phyloP scores from a whole-genome alignment of 176 grass and related monocot species.

The Triticum dicoccoides region DNA sequence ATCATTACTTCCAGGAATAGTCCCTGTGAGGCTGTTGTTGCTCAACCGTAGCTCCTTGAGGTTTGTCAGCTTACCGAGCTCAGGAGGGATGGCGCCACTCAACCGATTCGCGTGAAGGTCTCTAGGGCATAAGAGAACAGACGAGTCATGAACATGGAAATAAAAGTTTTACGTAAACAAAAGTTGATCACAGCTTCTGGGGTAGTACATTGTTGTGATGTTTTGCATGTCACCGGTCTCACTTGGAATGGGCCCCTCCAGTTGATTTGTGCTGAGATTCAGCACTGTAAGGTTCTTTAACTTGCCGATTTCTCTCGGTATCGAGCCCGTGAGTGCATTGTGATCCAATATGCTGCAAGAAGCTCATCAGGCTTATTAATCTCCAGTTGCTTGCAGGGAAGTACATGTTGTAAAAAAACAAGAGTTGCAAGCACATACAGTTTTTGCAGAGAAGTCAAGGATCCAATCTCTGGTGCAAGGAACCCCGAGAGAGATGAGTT shows the following conservation, averaged over 20 bases:
- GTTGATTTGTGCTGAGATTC: conserved; percentile 61
- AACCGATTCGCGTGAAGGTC: conserved; percentile 76
- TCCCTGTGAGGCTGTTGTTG: conserved; percentile 69
- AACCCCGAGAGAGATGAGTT: conserved; percentile 77
- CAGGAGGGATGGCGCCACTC: conserved; percentile 60
- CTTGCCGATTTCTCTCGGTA: conserved; percentile 58
- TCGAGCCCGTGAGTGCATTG: conserved; percentile 57
- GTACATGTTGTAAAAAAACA: not conserved
- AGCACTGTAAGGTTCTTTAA: conserved; percentile 50
- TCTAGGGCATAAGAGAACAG: conserved; percentile 57
- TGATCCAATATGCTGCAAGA: conserved; percentile 56
- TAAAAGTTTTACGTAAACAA: not conserved
- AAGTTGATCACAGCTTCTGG: conserved; percentile 15
- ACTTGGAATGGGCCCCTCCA: conserved; percentile 56
- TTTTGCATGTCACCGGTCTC: conserved; percentile 56
- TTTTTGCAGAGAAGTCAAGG: conserved; percentile 52
- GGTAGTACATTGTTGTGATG: conserved; percentile 72
- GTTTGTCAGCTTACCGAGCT: conserved; percentile 58
- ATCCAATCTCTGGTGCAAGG: conserved; percentile 57
- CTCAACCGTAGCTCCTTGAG: conserved; percentile 60
- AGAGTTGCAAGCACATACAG: conserved; percentile 43
- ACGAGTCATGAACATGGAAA: conserved; percentile 28
- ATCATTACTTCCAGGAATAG: conserved; percentile 71
- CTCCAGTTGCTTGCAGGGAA: not conserved
- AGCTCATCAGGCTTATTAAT: not conserved